Conservation (phyloP, 768 basidiomycete genomes). For the Phlegmacium glaucopus region DNA sequence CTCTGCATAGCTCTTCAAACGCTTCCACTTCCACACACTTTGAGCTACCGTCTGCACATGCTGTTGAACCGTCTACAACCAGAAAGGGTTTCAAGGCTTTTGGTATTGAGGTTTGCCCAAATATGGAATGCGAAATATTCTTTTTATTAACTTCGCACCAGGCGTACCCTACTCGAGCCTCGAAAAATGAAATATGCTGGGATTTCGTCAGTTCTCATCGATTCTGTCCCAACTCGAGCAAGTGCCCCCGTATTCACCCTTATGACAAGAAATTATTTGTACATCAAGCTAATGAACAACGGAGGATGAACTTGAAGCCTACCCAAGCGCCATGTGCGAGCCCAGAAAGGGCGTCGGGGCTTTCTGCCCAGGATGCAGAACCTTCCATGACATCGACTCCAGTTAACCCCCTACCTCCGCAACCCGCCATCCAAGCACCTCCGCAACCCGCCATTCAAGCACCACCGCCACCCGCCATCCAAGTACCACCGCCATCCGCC, state of each 20-base stretch:
- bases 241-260: slow-evolving; percentile 30
- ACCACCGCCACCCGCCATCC: neutral
- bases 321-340: too few relatives aligned
- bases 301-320: too few relatives aligned
- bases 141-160: slow-evolving; percentile 5
- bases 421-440: neutral
- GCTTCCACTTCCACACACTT: neutral
- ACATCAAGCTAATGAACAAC: too few relatives aligned
- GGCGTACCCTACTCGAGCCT: slow-evolving; percentile 27
- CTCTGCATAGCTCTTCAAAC: neutral
- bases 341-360: too few relatives aligned
- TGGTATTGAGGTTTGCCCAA: slow-evolving; percentile 18
- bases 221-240: slow-evolving; percentile 15
- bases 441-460: neutral
- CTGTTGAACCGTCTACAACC: neutral
- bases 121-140: neutral
- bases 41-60: neutral
- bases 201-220: slow-evolving; percentile 19
- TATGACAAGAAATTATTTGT: slow-evolving; percentile 14
- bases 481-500: neutral
- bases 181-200: slow-evolving; percentile 26
- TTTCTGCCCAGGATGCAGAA: too few relatives aligned
- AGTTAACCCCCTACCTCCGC: neutral
- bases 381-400: neutral
- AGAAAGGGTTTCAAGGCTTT: slow-evolving; percentile 17